Evolutionary conservation across 768 basidiomycete genomes (phyloP), one percentile per base, ranked within the genome.

Genomic region (Daedaleopsis sinensis): DNA sequence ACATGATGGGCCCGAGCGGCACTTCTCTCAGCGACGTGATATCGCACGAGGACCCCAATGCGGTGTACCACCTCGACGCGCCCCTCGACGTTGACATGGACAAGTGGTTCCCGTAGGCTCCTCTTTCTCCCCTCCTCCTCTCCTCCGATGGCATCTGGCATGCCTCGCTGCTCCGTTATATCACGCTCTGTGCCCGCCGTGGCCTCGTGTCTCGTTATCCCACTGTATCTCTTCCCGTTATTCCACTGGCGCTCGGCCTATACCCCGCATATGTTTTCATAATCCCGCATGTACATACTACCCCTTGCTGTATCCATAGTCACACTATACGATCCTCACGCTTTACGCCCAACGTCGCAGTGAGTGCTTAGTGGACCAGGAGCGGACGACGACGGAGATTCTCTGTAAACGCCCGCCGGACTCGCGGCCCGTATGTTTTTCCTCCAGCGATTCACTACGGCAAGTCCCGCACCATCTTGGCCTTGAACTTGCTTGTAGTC

Each of bases 201-300:
- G 3, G 18, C 11, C 39, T 12, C 27, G 7, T 32, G 18, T 42
- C 39, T 18, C 39, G 11, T 3, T 18, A 12, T 42, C 39, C 3
- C 11, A 12, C 18, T 42, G 39, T 42, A 42, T 42, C 39, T 3
- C 7, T 7, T 42, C 39, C 27, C 27, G 7, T 36, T 51, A n/a
- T 23, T 27, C 19, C 9, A 36, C 24, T 27, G 27, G 35, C 36
- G 47, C 13, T 11, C 23, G n/a, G n/a, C 21, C 19, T 2, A 46
- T 59, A 32, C 50, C 49, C 39, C 39, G 5, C 16, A 10, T 24
- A 52, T 43, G 57, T 51, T 39, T 36, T 36, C 44, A 12, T 61
- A 61, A 61, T 61, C n/a, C 44, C 54, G 48, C 49, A 37, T 61
- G 59, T 61, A 61, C 59, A 61, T 61, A 51, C 51, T 48, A 32